A percentile compares a stretch with the other conserved stretches of the same genome.
Conservation (phyloP, 2,329 filamentous ascomycete genomes). For the Colletotrichum somersetense region DNA sequence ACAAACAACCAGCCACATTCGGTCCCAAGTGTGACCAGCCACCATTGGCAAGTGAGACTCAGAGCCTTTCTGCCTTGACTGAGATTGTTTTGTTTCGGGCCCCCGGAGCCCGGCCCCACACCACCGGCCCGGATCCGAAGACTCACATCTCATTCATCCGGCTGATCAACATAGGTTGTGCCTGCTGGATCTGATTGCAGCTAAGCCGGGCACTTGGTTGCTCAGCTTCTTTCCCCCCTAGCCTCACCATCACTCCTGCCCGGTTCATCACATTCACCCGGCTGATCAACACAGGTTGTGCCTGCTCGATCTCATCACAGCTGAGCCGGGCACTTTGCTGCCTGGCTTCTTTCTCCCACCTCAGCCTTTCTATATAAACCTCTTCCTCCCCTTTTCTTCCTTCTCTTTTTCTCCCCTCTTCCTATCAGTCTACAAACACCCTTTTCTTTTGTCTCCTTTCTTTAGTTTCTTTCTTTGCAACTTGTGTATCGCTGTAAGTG, state of each 20-base stretch:
- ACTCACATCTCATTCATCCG: not conserved
- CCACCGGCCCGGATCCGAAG: slow-evolving; percentile 8
- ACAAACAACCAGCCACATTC: not conserved
- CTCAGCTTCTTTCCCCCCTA: not conserved
- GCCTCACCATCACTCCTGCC: slow-evolving; percentile 1
- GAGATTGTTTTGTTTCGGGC: not conserved
- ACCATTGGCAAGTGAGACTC: not conserved
- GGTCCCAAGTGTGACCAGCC: no score
- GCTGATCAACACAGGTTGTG: not conserved
- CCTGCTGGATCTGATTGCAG: not conserved
- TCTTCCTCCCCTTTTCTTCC: not conserved
- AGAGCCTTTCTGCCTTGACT: not conserved
- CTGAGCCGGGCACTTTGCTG: not conserved
- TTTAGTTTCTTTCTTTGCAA: not conserved
- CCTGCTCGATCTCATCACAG: not conserved
- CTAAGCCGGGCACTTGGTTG: not conserved
- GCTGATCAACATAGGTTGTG: not conserved
- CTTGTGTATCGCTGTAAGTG: slow-evolving; percentile 1
- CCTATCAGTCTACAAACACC: not conserved
- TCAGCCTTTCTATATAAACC: not conserved
- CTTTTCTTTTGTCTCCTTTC: not conserved
- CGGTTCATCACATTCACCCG: not conserved
- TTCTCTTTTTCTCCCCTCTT: not conserved
- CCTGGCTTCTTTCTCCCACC: not conserved
- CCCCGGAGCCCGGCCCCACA: slow-evolving; percentile 7